phyloP scores from a whole-genome alignment of 306 rosid genomes.

The Cicer arietinum region DNA sequence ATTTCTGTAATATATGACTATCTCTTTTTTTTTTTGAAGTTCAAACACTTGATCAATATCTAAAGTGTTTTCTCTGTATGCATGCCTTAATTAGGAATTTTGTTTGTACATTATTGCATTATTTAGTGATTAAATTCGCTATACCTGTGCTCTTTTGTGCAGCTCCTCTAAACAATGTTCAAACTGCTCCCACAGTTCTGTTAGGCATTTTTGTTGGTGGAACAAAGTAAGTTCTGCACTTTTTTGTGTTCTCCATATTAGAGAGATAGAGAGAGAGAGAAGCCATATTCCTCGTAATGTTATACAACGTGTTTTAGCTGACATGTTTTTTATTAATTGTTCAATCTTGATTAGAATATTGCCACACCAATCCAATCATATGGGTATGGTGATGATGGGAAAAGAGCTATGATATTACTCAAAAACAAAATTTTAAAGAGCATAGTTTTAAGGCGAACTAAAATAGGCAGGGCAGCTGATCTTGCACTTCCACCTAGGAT shows the following conservation, averaged over 20 bases:
- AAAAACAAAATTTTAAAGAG: slow-evolving; percentile 74
- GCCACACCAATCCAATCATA: slow-evolving; percentile 66
- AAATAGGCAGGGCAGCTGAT: slow-evolving; percentile 89
- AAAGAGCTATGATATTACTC: slow-evolving; percentile 83
- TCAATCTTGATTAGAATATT: slow-evolving; percentile 60
- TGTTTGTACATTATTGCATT: slow-evolving; percentile 28
- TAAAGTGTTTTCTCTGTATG: neutral
- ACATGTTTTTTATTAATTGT: slow-evolving; percentile 26
- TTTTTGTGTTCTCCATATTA: slow-evolving; percentile 32
- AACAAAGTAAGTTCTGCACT: slow-evolving; percentile 72
- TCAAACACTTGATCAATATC: slow-evolving; percentile 22
- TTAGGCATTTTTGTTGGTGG: slow-evolving; percentile 98
- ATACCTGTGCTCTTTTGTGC: slow-evolving; percentile 44
- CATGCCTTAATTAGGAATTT: neutral
- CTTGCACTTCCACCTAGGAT: slow-evolving; percentile 96
- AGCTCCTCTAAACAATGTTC: slow-evolving; percentile 68
- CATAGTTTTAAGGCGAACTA: slow-evolving; percentile 84
- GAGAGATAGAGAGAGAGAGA: slow-evolving; percentile 5
- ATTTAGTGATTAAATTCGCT: slow-evolving; percentile 18
- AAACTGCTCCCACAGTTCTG: slow-evolving; percentile 72
- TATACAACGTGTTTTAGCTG: neutral
- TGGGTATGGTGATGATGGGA: slow-evolving; percentile 45
- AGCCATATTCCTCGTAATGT: slow-evolving; percentile 17
- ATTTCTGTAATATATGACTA: slow-evolving; percentile 15
- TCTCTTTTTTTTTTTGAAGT: neutral